Base-by-base conservation (phyloP, 2,329 filamentous ascomycete species). In the Fusarium lyarnte region DNA sequence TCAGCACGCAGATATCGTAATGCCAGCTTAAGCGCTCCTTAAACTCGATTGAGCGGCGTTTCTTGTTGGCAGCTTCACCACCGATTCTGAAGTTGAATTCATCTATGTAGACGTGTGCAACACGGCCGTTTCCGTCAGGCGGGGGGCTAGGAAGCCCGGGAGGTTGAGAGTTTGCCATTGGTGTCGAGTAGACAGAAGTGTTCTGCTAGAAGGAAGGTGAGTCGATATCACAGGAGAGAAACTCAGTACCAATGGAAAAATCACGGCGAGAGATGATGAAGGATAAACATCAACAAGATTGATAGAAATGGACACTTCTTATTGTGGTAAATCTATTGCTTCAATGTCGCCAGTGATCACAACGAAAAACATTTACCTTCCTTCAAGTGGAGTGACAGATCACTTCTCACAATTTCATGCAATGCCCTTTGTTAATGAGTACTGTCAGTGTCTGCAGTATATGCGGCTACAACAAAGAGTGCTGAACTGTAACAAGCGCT, bases 391-490 rank as follows among this genome's bases (percentile, higher is more conserved):
- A 46, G 43, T n/a, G 45, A 47, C 27, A n/a, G 45, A n/a, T n/a
- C 19, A 47, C 3, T n/a, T 47, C 27, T n/a, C 19, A 47, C 0
- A 47, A 10, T 19, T 1, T 29, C 2, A 5, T n/a, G 6, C 6
- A 29, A 11, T 3, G 13, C 4, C 19, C 19, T 29, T 47, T 29
- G 27, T 47, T 47, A 14, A 27, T 29, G 4, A n/a, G 19, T 29
- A 29, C 4, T 29, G 19, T 0, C 4, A n/a, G 27, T 11, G 2
- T 12, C 19, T 17, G 27, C 13, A 31, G n/a, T 2, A 4, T 5
- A 43, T 31, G 45, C 13, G 2, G 14, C 21, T 8, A 6, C 27
- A 2, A 47, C 45, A 31, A 31, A 47, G 45, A n/a, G 6, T 11
- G 14, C 7, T 5, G 12, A 13, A 14, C 0, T 10, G 29, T 13